Base-by-base conservation (phyloP, 2,329 filamentous ascomycete species). In the Trichoderma lentiforme region DNA sequence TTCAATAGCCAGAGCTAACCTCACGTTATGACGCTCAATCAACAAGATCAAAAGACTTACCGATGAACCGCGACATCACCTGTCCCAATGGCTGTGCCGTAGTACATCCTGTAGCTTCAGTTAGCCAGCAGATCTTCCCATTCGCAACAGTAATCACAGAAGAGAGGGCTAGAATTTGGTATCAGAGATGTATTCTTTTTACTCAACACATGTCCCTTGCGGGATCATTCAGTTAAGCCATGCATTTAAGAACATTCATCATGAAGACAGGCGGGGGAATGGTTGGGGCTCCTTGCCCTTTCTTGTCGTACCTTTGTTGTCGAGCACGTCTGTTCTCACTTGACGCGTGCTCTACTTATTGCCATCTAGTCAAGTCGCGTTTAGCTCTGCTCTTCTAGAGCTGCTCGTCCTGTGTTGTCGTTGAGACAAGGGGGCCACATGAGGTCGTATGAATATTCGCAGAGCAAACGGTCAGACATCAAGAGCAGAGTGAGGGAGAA, bases 181-280 rank as follows among this genome's bases (percentile, higher is more conserved):
- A 28, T 80, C 78, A 80, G 78, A 76, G 67, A 77, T 79, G 74
- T 78, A 79, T 79, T 80, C 74, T 78, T 73, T 15, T 73, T 72
- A 73, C 79, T 77, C 73, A 72, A 53, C 62, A 69, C 69, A 73
- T 74, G 73, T 73, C 63, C 71, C 51, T 34, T 30, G 26, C 24
- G 28, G 73, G 74, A 74, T 74, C 70, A 72, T 78, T 80, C 78
- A 80, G 79, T 71, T 80, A 80, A 80, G 79, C 79, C 79, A 80
- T 80, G 78, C 78, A 77, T 76, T 74, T 43, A 74, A 75, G 72
- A 74, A 60, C 57, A 74, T 75, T 80, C 77, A 80, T 80, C 79
- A 80, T 75, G 18, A 72, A 71, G 71, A 43, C 24, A 12, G 3
- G 18, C 6, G 3, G 6, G 34, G 2, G 24, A 21, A 24, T 18